phyloP scores from a whole-genome alignment of 805 yeast species.

The Yarrowia yakushimensis region DNA sequence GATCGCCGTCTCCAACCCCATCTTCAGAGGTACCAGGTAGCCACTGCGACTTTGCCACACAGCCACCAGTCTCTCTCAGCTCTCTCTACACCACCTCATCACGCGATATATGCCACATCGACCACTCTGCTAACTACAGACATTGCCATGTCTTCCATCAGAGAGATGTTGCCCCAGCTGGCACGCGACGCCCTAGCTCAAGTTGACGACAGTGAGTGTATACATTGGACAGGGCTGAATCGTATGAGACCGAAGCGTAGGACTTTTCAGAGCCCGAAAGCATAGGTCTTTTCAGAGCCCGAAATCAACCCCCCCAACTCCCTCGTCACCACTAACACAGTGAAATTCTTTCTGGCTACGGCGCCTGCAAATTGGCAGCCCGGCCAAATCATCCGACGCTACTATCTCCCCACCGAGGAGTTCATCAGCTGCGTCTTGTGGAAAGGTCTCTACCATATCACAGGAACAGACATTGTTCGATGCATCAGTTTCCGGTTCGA shows the following conservation, averaged over 20 bases:
- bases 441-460: constrained; percentile 83
- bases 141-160: constrained; percentile 19
- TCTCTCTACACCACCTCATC: constrained; percentile 16
- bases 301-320: no score
- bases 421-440: constrained; percentile 93
- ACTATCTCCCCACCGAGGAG: constrained; percentile 80
- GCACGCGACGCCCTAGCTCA: constrained; percentile 17
- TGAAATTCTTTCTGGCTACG: constrained; percentile 77
- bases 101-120: constrained; percentile 16
- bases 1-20: constrained; percentile 8
- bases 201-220: constrained; percentile 14
- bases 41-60: no score
- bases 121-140: not conserved
- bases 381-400: constrained; percentile 80
- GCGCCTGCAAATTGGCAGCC: constrained; percentile 96
- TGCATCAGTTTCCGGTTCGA: constrained; percentile 84
- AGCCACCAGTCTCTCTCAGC: not conserved
- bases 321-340: no score
- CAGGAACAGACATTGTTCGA: constrained; percentile 95
- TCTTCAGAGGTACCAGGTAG: no score
- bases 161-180: constrained; percentile 23
- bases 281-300: no score
- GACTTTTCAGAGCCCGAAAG: no score
- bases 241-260: no score
- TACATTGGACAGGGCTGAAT: no score